Percentiles rank a stretch among this genome's conserved stretches.
phyloP scores from a whole-genome alignment of 176 grass and related monocot species.

The Musa beccarii region DNA sequence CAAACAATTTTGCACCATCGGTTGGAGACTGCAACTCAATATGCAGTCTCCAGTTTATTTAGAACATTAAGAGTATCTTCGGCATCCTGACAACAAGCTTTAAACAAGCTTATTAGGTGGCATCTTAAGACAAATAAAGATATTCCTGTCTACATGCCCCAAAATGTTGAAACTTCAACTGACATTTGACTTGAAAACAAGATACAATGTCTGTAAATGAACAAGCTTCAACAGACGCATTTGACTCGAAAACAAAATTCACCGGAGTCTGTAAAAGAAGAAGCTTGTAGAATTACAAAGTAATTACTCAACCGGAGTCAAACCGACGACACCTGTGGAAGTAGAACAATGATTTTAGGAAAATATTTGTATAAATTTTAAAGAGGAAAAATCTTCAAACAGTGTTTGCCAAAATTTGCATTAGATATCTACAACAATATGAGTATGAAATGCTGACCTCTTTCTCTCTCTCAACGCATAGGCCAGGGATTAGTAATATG shows the following conservation, averaged over 20 bases:
- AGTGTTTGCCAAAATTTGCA: neutral
- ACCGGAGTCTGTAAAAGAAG: neutral
- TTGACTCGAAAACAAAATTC: neutral
- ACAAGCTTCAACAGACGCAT: no score
- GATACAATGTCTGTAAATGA: no score
- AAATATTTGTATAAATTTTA: no score
- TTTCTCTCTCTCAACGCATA: no score
- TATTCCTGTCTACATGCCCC: no score
- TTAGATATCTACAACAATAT: neutral
- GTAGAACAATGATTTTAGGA: neutral
- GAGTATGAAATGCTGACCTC: no score
- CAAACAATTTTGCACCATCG: neutral
- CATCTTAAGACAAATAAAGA: no score
- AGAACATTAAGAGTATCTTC: neutral
- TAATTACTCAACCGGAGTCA: constrained; percentile 45
- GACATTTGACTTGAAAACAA: no score
- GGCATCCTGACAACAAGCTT: no score
- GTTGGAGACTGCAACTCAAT: neutral
- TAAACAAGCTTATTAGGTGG: no score
- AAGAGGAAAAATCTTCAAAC: no score
- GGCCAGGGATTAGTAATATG: neutral
- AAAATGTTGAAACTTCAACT: no score
- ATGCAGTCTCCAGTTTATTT: neutral
- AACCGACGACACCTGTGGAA: constrained; percentile 79
- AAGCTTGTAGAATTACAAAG: neutral